Conservation (phyloP, 2,329 filamentous ascomycete genomes). For the Neobulgaria alba region DNA sequence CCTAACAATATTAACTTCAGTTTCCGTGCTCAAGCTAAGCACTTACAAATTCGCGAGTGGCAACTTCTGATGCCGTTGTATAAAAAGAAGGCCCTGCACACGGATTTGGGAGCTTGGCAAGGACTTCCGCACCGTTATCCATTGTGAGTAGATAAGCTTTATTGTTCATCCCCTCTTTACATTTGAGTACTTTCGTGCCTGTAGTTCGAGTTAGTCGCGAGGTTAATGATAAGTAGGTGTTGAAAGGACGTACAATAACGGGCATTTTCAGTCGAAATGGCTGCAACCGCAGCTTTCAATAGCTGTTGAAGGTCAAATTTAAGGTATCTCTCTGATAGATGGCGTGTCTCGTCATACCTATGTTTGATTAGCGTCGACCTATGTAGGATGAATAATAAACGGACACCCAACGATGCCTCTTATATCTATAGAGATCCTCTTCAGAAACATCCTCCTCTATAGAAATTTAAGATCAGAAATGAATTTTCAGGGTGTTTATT, state of each 20-base stretch:
- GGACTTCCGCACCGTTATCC: conserved; percentile 16
- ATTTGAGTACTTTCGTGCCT: conserved; percentile 16
- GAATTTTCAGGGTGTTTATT: neutral
- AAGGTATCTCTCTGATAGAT: conserved; percentile 24
- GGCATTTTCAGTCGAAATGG: conserved; percentile 7
- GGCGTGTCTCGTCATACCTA: conserved; percentile 22
- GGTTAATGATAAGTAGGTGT: neutral
- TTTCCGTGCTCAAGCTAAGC: too few species aligned
- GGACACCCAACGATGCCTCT: conserved; percentile 25
- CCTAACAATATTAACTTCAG: too few species aligned
- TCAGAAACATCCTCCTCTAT: conserved; percentile 13
- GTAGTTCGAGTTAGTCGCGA: conserved; percentile 6
- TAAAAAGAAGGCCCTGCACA: conserved; percentile 16
- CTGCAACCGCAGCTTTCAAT: conserved; percentile 14
- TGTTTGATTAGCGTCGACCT: conserved; percentile 9
- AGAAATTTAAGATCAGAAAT: neutral
- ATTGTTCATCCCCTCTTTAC: conserved; percentile 16
- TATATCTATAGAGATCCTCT: conserved; percentile 24
- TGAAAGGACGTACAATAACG: conserved; percentile 14
- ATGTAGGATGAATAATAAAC: conserved; percentile 3
- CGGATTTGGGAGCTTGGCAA: conserved; percentile 18
- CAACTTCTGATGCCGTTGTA: conserved; percentile 19
- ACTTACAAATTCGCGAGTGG: conserved; percentile 15
- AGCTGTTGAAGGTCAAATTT: conserved; percentile 24
- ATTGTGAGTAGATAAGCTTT: conserved; percentile 19